Evolutionary conservation across 306 rosid genomes (phyloP).

Genomic region (Acacia confusa): DNA sequence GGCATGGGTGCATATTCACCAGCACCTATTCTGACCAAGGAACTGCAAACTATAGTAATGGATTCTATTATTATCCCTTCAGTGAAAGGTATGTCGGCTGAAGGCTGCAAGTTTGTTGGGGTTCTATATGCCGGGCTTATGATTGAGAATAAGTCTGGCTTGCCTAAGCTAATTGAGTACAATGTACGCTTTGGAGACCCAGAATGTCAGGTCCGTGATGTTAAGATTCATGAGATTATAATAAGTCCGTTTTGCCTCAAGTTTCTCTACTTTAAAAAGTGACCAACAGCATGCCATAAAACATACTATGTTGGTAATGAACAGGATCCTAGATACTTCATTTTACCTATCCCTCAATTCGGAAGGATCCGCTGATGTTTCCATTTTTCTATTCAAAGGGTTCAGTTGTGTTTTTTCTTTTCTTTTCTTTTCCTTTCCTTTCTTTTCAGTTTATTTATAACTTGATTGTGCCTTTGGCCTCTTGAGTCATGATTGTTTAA

Average conservation of each 20-base stretch:
- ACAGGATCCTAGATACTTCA: not conserved
- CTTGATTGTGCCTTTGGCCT: not conserved
- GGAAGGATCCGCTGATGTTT: not conserved
- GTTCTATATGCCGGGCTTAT: constrained; percentile 93
- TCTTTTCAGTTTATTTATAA: not conserved
- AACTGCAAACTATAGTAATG: constrained; percentile 79
- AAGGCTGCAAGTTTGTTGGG: constrained; percentile 93
- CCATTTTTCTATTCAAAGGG: not conserved
- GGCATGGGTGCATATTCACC: constrained; percentile 99
- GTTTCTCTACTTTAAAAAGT: constrained; percentile 4
- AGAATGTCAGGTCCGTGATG: constrained; percentile 85
- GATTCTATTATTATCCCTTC: constrained; percentile 85
- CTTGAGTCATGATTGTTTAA: not conserved
- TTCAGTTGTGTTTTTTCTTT: not conserved
- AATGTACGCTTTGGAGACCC: constrained; percentile 99
- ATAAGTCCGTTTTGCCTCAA: constrained; percentile 6
- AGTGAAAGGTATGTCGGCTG: constrained; percentile 89
- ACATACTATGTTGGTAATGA: not conserved
- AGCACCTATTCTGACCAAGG: constrained; percentile 80
- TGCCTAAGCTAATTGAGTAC: constrained; percentile 92
- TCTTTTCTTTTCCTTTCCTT: not conserved
- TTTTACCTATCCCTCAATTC: not conserved
- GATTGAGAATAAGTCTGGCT: constrained; percentile 93
- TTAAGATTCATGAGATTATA: constrained; percentile 15
- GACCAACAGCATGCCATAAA: not conserved